phyloP scores from a whole-genome alignment of 2,329 filamentous ascomycete genomes.

The Penicillium janthinellum region DNA sequence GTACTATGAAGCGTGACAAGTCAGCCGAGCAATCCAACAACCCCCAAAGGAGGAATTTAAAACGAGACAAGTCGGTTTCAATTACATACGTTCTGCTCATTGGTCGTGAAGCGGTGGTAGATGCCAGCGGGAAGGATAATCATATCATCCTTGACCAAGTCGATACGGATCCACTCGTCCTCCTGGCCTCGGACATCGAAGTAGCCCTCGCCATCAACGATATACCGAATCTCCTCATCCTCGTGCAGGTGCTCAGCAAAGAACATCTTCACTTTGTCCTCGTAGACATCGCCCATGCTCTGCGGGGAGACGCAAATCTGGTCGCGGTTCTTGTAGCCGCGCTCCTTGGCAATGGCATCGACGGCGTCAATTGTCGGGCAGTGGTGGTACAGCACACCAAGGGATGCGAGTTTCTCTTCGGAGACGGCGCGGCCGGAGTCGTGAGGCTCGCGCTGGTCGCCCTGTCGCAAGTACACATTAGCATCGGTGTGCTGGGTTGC shows the following conservation, averaged over 20 bases:
- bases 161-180: slow-evolving; percentile 88
- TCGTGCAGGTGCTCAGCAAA: slow-evolving; percentile 96
- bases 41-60: not conserved
- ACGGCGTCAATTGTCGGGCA: slow-evolving; percentile 67
- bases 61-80: not conserved
- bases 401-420: slow-evolving; percentile 64
- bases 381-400: slow-evolving; percentile 80
- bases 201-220: slow-evolving; percentile 82
- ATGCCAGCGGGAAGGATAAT: slow-evolving; percentile 94
- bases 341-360: slow-evolving; percentile 70
- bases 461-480: slow-evolving; percentile 53
- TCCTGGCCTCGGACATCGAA: slow-evolving; percentile 85
- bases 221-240: slow-evolving; percentile 97
- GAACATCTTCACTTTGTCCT: slow-evolving; percentile 90
- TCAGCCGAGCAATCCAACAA: not conserved
- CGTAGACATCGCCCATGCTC: slow-evolving; percentile 83
- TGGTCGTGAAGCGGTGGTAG: slow-evolving; percentile 96
- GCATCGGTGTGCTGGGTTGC: slow-evolving; percentile 11
- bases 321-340: slow-evolving; percentile 92
- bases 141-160: slow-evolving; percentile 81
- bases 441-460: slow-evolving; percentile 90
- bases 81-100: slow-evolving; percentile 77
- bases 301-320: slow-evolving; percentile 85
- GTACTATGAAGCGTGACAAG: slow-evolving; percentile 61
- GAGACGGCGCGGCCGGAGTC: slow-evolving; percentile 75